Evolutionary conservation across 148 eudicot species (phyloP).

Genomic region (Camellia lanceoleosa): DNA sequence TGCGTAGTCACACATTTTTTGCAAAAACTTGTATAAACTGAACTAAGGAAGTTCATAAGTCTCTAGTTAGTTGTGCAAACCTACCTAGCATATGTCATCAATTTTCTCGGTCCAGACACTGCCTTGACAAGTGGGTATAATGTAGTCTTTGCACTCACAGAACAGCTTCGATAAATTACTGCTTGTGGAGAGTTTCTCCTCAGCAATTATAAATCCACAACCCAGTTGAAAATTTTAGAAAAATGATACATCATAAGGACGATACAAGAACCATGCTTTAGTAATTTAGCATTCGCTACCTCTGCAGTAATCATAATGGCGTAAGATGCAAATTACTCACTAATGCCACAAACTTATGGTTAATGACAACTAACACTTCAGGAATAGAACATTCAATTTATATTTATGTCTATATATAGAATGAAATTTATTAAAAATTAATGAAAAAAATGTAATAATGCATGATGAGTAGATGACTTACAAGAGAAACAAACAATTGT

Average conservation of each 20-base stretch:
- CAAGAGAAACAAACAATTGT: conserved; percentile 77
- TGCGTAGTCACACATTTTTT: too few species aligned
- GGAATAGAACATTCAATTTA: background rate
- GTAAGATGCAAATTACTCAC: background rate
- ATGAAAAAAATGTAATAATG: background rate
- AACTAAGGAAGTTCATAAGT: background rate
- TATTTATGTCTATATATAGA: background rate
- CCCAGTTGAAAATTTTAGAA: conserved; percentile 57
- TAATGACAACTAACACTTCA: background rate
- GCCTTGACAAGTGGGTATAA: conserved; percentile 62
- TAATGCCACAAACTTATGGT: background rate
- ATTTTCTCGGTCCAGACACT: conserved; percentile 62
- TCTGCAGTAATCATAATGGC: background rate
- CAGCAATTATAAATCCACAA: conserved; percentile 74
- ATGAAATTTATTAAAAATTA: background rate
- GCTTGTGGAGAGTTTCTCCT: conserved; percentile 54
- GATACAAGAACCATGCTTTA: background rate
- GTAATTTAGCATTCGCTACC: background rate
- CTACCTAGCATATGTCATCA: conserved; percentile 89
- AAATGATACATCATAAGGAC: conserved; percentile 9
- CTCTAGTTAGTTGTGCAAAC: background rate
- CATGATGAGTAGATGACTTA: conserved; percentile 34
- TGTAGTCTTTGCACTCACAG: conserved; percentile 77
- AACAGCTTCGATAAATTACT: conserved; percentile 57
- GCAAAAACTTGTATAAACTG: too few species aligned